phyloP scores from a whole-genome alignment of 441 rosid species.

The Aleurites moluccanus region DNA sequence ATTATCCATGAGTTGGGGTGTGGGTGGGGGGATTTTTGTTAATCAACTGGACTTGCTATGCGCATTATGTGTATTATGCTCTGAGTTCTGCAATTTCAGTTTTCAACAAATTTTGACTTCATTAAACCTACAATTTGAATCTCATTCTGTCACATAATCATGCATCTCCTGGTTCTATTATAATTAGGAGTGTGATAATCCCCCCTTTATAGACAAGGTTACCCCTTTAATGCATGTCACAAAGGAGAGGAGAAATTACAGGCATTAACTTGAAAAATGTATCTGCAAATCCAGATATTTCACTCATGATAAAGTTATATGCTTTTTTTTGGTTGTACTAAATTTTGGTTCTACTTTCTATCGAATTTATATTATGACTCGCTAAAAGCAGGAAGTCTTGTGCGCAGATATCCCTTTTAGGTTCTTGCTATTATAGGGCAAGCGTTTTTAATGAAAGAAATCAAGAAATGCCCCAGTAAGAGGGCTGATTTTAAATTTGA shows the following conservation, averaged over 20 bases:
- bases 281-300: constrained; percentile 23
- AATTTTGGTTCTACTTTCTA: too few relatives aligned
- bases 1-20: constrained; percentile 3
- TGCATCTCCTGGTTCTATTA: background rate
- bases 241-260: background rate
- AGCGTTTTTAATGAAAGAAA: background rate
- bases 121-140: constrained; percentile 18
- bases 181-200: constrained; percentile 3
- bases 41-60: constrained; percentile 17
- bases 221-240: background rate
- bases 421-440: background rate
- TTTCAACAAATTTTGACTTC: constrained; percentile 47
- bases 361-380: too few relatives aligned
- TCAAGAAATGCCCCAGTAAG: background rate
- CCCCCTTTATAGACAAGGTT: constrained; percentile 7
- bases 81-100: constrained; percentile 24
- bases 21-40: constrained; percentile 13
- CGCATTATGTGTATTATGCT: background rate
- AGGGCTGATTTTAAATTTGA: background rate
- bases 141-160: constrained; percentile 11
- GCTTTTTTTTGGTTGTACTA: too few relatives aligned
- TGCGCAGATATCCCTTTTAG: background rate
- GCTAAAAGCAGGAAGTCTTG: background rate
- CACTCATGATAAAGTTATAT: background rate
- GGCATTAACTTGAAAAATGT: constrained; percentile 22